A percentile compares a stretch with the other conserved stretches of the same genome.
These are phyloP conservation scores for Aspergillus novoparasiticus DNA, from an alignment of 2,329 filamentous ascomycete species.

Conservation along the genomic window DNA sequence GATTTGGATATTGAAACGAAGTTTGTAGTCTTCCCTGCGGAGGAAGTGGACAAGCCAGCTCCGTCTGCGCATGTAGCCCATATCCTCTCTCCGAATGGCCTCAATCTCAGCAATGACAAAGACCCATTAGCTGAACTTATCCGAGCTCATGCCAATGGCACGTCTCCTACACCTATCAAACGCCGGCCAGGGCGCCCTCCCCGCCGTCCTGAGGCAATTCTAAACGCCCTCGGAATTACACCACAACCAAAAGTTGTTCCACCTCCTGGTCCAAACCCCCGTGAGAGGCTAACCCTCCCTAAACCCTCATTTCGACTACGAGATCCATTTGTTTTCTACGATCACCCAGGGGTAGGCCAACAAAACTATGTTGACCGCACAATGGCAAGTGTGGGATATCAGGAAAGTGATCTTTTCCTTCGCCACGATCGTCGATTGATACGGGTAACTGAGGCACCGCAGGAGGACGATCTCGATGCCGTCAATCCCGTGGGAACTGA, in stretches of 20 bases:
- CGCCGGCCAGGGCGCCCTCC: conserved; percentile 66
- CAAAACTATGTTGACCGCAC: conserved; percentile 92
- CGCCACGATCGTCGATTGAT: conserved; percentile 74
- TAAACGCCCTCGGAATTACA: conserved; percentile 61
- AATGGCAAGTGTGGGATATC: conserved; percentile 94
- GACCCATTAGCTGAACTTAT: conserved; percentile 46
- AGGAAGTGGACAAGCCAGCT: conserved; percentile 78
- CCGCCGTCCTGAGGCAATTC: conserved; percentile 63
- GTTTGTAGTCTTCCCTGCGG: conserved; percentile 76
- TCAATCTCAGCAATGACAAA: conserved; percentile 29
- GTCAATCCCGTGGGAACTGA: conserved; percentile 59
- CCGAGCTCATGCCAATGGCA: conserved; percentile 39
- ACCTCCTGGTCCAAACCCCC: conserved; percentile 52
- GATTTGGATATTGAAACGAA: conserved; percentile 85
- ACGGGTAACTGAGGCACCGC: conserved; percentile 62
- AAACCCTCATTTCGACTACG: conserved; percentile 51
- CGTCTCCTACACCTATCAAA: conserved; percentile 51
- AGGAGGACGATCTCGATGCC: conserved; percentile 65
- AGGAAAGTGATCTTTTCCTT: conserved; percentile 88
- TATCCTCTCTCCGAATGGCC: conserved; percentile 29
- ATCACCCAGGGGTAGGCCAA: conserved; percentile 82
- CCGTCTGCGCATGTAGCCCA: conserved; percentile 51
- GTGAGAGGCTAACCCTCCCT: conserved; percentile 51
- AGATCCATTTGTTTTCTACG: conserved; percentile 56
- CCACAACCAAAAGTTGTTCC: conserved; percentile 56